These are phyloP conservation scores for Arctostaphylos glauca DNA, from an alignment of 148 eudicot species.

Conservation along the genomic window DNA sequence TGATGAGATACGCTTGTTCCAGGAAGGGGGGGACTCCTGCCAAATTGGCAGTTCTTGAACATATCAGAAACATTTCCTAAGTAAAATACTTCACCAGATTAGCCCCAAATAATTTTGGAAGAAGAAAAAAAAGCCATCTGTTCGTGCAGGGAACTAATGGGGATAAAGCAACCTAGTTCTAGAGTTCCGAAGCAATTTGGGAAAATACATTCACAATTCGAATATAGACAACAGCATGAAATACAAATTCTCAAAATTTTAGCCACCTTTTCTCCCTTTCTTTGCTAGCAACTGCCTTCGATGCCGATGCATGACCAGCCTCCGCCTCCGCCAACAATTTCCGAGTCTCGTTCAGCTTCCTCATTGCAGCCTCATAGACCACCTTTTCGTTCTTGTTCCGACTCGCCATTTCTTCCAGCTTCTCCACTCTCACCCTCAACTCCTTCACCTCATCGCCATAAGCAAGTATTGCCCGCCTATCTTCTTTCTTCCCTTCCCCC, in stretches of 20 bases:
- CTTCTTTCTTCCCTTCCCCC: constrained; percentile 58
- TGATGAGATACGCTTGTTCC: too few relatives aligned
- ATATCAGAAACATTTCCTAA: too few relatives aligned
- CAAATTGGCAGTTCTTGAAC: too few relatives aligned
- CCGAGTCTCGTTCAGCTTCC: constrained; percentile 69
- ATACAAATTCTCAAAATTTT: constrained; percentile 43
- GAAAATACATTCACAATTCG: neutral
- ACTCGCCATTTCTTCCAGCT: constrained; percentile 79
- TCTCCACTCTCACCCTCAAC: constrained; percentile 52
- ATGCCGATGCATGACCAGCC: constrained; percentile 75
- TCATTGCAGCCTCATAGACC: constrained; percentile 80
- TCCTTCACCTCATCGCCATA: constrained; percentile 81
- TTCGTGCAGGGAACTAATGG: neutral
- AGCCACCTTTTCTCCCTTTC: constrained; percentile 94
- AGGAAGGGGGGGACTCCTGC: too few relatives aligned
- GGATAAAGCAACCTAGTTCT: neutral
- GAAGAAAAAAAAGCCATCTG: neutral
- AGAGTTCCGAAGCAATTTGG: neutral
- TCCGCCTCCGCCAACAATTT: constrained; percentile 60
- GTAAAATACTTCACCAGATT: too few relatives aligned
- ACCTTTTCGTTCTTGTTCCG: constrained; percentile 80
- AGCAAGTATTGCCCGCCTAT: constrained; percentile 68
- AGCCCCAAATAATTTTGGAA: neutral
- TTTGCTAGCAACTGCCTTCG: constrained; percentile 64
- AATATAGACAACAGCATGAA: neutral